Base-by-base conservation (phyloP, 305 asterid genomes). In the Solanum hybrid region DNA sequence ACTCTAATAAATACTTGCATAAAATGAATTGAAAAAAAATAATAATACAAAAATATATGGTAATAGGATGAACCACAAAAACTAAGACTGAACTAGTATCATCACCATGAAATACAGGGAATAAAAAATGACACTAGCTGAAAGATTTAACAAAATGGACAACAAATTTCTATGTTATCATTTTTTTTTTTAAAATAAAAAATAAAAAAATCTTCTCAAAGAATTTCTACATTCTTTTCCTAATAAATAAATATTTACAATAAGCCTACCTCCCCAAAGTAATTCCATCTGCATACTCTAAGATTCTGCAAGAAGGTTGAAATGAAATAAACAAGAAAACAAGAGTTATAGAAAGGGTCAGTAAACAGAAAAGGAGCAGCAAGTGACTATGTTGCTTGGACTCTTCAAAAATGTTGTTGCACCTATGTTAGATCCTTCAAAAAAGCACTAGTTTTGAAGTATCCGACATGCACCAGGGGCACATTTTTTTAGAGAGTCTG, bases 221-320 rank as follows among this genome's bases (percentile, higher is more conserved):
- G 81, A 38, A 90, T 89, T 71, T 86, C 90, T 82, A 37, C 89
- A 31, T 34, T 79, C 90, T 78, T 89, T 79, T 79, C 89, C 92
- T 86, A 86, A 73, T 76, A 72, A 86, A 73, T 76, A 72, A 88
- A 89, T 91, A 91, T 90, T 87, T 90, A 91, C 92, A 91, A 60
- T 79, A 88, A 64, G 88, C 88, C 80, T 88, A 84, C 87, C 31
- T 40, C 46, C 22, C 87, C 87, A 31, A 84, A 56, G 87, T 84
- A 31, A 84, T 31, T 51, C 73, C 40, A 84, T 31, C 73, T 88
- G 89, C 80, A 66, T 31, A 22, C 79, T 81, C 73, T 85, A 89
- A 66, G 89, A 60, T 89, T 87, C 93, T 84, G 88, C 92, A 46
- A 86, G 64, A 89, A 85, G 56, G 77, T 60, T 66, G 87, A 32